Evolutionary conservation across 129 eudicot species (phyloP).

Genomic region (Apium graveolens): DNA sequence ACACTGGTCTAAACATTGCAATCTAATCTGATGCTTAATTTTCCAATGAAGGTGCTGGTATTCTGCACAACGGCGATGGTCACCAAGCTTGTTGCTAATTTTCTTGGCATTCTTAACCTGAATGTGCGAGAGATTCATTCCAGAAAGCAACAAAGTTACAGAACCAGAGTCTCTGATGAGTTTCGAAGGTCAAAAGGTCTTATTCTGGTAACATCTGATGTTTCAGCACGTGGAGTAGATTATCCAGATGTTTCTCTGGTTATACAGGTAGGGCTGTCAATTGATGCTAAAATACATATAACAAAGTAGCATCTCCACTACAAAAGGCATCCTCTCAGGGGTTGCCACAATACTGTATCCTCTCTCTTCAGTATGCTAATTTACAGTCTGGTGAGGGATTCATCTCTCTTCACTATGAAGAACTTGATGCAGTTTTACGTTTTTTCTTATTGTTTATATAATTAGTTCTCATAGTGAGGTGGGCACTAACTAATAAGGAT

Average conservation of each 20-base stretch:
- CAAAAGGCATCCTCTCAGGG: not conserved
- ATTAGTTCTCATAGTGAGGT: not conserved
- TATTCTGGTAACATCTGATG: conserved; percentile 96
- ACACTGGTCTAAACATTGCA: not conserved
- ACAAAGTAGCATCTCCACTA: not conserved
- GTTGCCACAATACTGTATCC: not conserved
- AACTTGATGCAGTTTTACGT: not conserved
- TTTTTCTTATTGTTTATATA: not conserved
- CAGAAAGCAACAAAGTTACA: conserved; percentile 84
- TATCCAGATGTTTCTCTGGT: conserved; percentile 97
- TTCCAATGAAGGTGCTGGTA: conserved; percentile 60
- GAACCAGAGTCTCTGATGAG: conserved; percentile 90
- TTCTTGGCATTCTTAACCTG: conserved; percentile 63
- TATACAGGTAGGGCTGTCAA: conserved; percentile 52
- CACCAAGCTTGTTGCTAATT: conserved; percentile 75
- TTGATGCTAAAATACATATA: not conserved
- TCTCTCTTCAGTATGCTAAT: too few species aligned
- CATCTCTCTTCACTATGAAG: too few species aligned
- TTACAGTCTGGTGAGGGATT: too few species aligned
- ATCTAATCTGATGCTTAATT: not conserved
- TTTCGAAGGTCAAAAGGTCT: conserved; percentile 87
- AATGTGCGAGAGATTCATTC: conserved; percentile 97
- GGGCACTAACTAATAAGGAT: not conserved
- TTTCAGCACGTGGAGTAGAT: conserved; percentile 99
- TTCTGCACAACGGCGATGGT: conserved; percentile 99